Evolutionary conservation across 2,329 filamentous ascomycete genomes (phyloP).

Genomic region (Fonsecaea pedrosoi): DNA sequence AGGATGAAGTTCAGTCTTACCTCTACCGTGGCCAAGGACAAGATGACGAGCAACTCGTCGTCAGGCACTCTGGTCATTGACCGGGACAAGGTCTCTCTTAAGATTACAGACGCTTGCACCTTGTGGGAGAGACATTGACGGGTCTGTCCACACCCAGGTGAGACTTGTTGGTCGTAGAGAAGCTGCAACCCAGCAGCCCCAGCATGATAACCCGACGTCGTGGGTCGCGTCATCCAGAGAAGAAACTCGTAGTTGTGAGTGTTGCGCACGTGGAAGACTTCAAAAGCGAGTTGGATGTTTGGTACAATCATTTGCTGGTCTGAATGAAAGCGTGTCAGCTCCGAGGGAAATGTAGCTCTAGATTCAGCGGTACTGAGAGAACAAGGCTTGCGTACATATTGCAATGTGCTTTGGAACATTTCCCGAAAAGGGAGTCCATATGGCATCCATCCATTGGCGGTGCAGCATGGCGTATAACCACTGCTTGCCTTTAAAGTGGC

Average conservation of each 20-base stretch:
- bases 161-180: conserved; percentile 19
- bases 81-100: conserved; percentile 11
- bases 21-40: not conserved
- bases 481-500: not conserved
- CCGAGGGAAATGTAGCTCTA: not conserved
- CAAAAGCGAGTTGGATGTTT: conserved; percentile 15
- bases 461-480: conserved; percentile 11
- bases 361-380: not conserved
- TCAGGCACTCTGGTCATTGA: conserved; percentile 10
- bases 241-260: conserved; percentile 20
- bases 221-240: conserved; percentile 20
- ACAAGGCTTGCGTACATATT: conserved; percentile 10
- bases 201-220: conserved; percentile 21
- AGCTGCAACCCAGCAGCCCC: conserved; percentile 20
- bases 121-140: conserved; percentile 19
- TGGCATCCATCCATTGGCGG: conserved; percentile 17
- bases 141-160: conserved; percentile 15
- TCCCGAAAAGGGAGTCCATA: conserved; percentile 8
- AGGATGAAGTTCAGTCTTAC: not conserved
- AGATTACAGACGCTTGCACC: conserved; percentile 10
- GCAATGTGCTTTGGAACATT: conserved; percentile 15
- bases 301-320: conserved; percentile 5
- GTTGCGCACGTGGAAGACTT: conserved; percentile 21
- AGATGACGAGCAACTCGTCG: conserved; percentile 1
- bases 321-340: not conserved